Conservation (phyloP, 2,329 filamentous ascomycete species). For the Aspergillus sp. region DNA sequence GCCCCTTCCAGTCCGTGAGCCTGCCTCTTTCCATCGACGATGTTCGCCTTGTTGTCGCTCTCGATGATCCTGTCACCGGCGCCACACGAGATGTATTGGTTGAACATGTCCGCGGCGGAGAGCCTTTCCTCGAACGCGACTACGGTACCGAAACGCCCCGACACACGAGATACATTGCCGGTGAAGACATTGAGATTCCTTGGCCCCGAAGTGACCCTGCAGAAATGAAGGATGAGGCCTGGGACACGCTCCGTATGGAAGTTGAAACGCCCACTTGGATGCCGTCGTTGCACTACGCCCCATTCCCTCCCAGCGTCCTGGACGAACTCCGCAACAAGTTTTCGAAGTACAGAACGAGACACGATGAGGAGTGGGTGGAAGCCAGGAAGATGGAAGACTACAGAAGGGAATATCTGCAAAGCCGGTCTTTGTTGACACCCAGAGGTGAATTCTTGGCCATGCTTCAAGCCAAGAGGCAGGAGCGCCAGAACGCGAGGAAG, state of each 20-base stretch:
- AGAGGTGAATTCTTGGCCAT: constrained; percentile 44
- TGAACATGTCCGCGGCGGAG: constrained; percentile 63
- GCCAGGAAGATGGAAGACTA: constrained; percentile 63
- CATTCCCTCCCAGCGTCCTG: constrained; percentile 76
- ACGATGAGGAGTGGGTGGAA: constrained; percentile 72
- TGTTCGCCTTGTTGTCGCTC: constrained; percentile 78
- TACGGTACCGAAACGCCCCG: constrained; percentile 46
- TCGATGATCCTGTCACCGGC: constrained; percentile 67
- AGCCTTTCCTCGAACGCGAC: constrained; percentile 54
- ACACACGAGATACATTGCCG: constrained; percentile 62
- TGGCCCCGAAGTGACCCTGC: constrained; percentile 65
- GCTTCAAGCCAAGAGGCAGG: constrained; percentile 38
- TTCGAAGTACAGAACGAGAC: constrained; percentile 76
- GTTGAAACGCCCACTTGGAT: constrained; percentile 75
- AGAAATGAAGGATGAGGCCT: constrained; percentile 56
- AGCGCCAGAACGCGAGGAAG: constrained; percentile 35
- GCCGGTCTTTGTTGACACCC: constrained; percentile 51
- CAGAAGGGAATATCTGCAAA: constrained; percentile 47
- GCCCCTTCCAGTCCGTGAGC: constrained; percentile 51
- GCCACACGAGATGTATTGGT: constrained; percentile 73
- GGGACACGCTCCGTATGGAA: constrained; percentile 74
- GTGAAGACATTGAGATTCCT: constrained; percentile 71
- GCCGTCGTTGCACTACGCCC: constrained; percentile 73
- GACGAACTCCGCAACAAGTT: constrained; percentile 85
- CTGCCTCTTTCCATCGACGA: constrained; percentile 67